Conservation (phyloP, 2,329 filamentous ascomycete genomes). For the Hirsutella minnesotensis region DNA sequence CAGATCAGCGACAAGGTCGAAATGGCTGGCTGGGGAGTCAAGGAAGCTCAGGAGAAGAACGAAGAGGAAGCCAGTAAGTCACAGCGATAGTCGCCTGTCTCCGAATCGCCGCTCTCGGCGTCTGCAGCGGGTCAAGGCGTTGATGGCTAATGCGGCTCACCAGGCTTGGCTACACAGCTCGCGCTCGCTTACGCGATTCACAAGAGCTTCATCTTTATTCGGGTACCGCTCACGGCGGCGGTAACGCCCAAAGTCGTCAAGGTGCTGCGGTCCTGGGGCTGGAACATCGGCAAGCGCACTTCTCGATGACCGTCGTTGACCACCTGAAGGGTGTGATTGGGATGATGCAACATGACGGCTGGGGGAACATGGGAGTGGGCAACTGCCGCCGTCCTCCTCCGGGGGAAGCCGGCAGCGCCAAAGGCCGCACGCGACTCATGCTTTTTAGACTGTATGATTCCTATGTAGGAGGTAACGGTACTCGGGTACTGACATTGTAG, state of each 20-base stretch:
- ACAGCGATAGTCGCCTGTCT: not conserved
- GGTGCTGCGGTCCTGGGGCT: conserved; percentile 76
- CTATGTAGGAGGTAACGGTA: no score
- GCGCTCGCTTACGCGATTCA: conserved; percentile 93
- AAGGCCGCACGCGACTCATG: no score
- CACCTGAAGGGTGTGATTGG: not conserved
- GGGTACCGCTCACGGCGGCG: conserved; percentile 85
- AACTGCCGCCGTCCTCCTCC: not conserved
- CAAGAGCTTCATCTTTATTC: conserved; percentile 92
- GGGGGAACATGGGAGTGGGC: not conserved
- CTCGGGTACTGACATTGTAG: no score
- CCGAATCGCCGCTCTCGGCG: not conserved
- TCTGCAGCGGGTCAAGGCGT: not conserved
- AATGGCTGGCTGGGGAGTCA: conserved; percentile 47
- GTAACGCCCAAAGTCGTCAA: conserved; percentile 93
- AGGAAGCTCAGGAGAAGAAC: conserved; percentile 49
- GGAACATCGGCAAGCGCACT: conserved; percentile 74
- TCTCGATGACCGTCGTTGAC: conserved; percentile 6
- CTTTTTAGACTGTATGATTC: no score
- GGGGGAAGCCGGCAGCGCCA: no score
- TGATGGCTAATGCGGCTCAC: conserved; percentile 10
- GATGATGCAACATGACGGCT: not conserved
- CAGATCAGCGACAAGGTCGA: conserved; percentile 34
- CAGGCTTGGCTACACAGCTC: conserved; percentile 65
- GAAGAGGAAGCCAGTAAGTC: conserved; percentile 63